phyloP scores from a whole-genome alignment of 257 asterid genomes.

The Cynanchum wilfordii region DNA sequence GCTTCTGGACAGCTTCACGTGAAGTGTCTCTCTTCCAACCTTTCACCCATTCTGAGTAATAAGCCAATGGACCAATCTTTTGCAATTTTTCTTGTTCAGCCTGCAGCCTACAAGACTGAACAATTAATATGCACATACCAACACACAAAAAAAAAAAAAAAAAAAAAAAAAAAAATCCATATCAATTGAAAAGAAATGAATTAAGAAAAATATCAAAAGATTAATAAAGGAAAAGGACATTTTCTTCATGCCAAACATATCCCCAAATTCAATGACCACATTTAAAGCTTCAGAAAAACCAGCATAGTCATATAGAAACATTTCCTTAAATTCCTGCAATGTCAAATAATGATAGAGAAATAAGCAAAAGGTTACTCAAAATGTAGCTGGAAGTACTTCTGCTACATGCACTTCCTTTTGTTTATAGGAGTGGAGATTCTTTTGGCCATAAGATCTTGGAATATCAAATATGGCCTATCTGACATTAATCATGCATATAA shows the following conservation, averaged over 20 bases:
- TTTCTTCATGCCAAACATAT: not conserved
- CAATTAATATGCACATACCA: constrained; percentile 21
- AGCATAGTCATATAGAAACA: not conserved
- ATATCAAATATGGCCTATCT: not conserved
- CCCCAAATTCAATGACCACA: not conserved
- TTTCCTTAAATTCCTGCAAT: not conserved
- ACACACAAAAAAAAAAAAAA: constrained; percentile 1
- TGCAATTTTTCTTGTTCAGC: constrained; percentile 66
- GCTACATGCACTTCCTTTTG: not conserved
- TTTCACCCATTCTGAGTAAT: constrained; percentile 87
- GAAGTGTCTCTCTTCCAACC: constrained; percentile 89
- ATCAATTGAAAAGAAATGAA: not conserved
- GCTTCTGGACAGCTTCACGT: constrained; percentile 76
- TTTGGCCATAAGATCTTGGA: not conserved
- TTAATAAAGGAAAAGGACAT: not conserved
- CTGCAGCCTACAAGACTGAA: constrained; percentile 52
- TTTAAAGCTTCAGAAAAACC: not conserved
- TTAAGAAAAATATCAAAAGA: not conserved
- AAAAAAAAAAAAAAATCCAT: not conserved
- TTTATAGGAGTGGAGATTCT: not conserved
- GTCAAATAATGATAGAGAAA: not conserved
- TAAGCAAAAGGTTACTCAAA: not conserved
- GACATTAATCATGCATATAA: not conserved
- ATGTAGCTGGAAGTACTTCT: not conserved
- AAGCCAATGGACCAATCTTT: constrained; percentile 68